Evolutionary conservation across 2,329 filamentous ascomycete species (phyloP).

Genomic region (Colletotrichum incanum): DNA sequence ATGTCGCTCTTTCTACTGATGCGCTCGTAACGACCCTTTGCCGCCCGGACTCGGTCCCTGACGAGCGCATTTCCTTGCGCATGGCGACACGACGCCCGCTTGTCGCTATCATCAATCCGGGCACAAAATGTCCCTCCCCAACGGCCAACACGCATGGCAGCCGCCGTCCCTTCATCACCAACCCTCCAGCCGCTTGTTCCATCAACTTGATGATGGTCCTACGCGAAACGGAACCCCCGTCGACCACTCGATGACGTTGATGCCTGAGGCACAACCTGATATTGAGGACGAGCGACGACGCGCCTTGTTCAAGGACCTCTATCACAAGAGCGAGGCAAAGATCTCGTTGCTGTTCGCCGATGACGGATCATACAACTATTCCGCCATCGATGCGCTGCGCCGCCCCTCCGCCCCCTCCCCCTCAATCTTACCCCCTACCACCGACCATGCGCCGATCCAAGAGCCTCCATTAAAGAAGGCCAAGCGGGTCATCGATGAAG

Average conservation of each 20-base stretch:
- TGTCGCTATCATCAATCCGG: slow-evolving; percentile 65
- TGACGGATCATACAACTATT: slow-evolving; percentile 67
- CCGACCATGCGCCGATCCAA: slow-evolving; percentile 71
- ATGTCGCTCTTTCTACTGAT: slow-evolving; percentile 67
- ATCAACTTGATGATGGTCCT: slow-evolving; percentile 73
- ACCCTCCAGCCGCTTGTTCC: slow-evolving; percentile 66
- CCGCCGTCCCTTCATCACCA: slow-evolving; percentile 68
- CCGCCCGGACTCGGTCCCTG: slow-evolving; percentile 65
- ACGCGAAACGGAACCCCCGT: slow-evolving; percentile 66
- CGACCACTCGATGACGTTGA: slow-evolving; percentile 65
- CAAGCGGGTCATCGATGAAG: slow-evolving; percentile 85
- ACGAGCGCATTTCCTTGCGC: slow-evolving; percentile 68
- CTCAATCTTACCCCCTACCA: slow-evolving; percentile 67
- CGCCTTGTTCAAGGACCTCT: slow-evolving; percentile 83
- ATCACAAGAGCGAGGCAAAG: slow-evolving; percentile 82
- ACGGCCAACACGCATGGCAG: slow-evolving; percentile 77
- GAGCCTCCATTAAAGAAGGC: slow-evolving; percentile 81
- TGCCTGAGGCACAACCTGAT: slow-evolving; percentile 75
- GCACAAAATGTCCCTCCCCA: slow-evolving; percentile 76
- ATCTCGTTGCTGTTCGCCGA: slow-evolving; percentile 82
- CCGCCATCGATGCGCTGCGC: slow-evolving; percentile 69
- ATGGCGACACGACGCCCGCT: slow-evolving; percentile 68
- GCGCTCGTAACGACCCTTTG: slow-evolving; percentile 63
- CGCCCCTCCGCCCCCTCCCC: slow-evolving; percentile 57
- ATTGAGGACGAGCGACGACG: slow-evolving; percentile 80